Percentiles rank a stretch among this genome's conserved stretches.
Conservation (phyloP, 2,329 filamentous ascomycete genomes). For the Colletotrichum sansevieriae region DNA sequence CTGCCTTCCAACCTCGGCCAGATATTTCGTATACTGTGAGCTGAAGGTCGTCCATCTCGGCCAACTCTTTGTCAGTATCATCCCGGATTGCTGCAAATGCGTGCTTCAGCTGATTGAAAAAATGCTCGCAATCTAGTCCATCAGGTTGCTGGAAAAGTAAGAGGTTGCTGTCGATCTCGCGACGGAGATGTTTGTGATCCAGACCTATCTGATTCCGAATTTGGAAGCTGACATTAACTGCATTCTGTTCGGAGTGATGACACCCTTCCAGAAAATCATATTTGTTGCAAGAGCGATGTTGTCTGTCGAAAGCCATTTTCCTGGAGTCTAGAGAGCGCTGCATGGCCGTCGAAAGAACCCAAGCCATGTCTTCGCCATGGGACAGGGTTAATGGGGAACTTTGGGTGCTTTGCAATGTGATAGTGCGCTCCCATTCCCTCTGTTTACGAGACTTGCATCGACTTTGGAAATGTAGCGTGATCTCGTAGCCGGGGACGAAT, state of each 20-base stretch:
- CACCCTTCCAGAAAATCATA: slow-evolving; percentile 54
- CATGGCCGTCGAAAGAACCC: slow-evolving; percentile 57
- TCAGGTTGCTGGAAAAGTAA: slow-evolving; percentile 60
- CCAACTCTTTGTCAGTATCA: slow-evolving; percentile 56
- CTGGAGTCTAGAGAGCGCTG: slow-evolving; percentile 56
- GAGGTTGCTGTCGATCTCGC: slow-evolving; percentile 58
- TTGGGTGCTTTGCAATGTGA: slow-evolving; percentile 62
- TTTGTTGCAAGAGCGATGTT: slow-evolving; percentile 53
- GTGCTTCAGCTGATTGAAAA: slow-evolving; percentile 55
- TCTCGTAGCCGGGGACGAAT: slow-evolving; percentile 62
- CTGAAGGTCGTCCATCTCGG: slow-evolving; percentile 61
- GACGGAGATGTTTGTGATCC: slow-evolving; percentile 58
- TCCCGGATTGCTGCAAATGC: slow-evolving; percentile 55
- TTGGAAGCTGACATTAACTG: slow-evolving; percentile 60
- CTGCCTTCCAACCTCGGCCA: slow-evolving; percentile 60
- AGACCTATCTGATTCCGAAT: slow-evolving; percentile 65
- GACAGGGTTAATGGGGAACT: slow-evolving; percentile 61
- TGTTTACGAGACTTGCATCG: slow-evolving; percentile 52
- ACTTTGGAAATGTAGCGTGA: slow-evolving; percentile 61
- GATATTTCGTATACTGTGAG: slow-evolving; percentile 61
- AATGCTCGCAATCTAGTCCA: slow-evolving; percentile 58
- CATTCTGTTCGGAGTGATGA: slow-evolving; percentile 57
- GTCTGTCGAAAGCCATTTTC: slow-evolving; percentile 56
- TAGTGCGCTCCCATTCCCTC: slow-evolving; percentile 53
- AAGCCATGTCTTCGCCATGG: slow-evolving; percentile 62